Conservation (phyloP, 345 rosid genomes). For the Hypericum perforatum region DNA sequence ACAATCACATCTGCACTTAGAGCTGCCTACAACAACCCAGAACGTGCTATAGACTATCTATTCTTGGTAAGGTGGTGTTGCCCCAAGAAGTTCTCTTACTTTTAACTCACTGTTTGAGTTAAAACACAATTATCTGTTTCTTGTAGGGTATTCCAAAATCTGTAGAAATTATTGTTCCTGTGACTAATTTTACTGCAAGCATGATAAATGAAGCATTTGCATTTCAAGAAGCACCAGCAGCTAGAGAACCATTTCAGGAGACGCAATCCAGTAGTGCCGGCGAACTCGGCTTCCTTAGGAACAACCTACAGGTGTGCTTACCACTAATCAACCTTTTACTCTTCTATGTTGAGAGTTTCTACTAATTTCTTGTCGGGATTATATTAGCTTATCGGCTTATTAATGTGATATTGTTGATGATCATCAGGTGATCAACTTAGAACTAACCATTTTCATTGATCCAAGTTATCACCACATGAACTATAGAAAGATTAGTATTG, state of each 20-base stretch:
- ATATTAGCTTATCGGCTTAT: not conserved
- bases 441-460: no score
- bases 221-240: constrained; percentile 35
- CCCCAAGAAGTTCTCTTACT: no score
- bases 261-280: constrained; percentile 43
- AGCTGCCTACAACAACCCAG: constrained; percentile 97
- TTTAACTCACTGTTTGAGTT: no score
- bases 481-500: no score
- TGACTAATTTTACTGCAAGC: constrained; percentile 32
- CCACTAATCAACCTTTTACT: constrained; percentile 8
- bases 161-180: constrained; percentile 17
- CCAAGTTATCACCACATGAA: no score
- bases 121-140: not conserved
- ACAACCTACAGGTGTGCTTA: constrained; percentile 68
- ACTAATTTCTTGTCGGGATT: not conserved
- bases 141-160: not conserved
- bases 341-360: not conserved
- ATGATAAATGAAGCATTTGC: constrained; percentile 50
- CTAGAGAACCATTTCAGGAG: constrained; percentile 59
- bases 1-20: constrained; percentile 88
- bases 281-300: constrained; percentile 73
- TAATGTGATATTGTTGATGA: no score
- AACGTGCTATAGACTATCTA: constrained; percentile 95
- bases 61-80: constrained; percentile 52
- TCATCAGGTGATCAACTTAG: no score